Conservation (phyloP, 2,329 filamentous ascomycete genomes). For the Trichophaea hybrida region DNA sequence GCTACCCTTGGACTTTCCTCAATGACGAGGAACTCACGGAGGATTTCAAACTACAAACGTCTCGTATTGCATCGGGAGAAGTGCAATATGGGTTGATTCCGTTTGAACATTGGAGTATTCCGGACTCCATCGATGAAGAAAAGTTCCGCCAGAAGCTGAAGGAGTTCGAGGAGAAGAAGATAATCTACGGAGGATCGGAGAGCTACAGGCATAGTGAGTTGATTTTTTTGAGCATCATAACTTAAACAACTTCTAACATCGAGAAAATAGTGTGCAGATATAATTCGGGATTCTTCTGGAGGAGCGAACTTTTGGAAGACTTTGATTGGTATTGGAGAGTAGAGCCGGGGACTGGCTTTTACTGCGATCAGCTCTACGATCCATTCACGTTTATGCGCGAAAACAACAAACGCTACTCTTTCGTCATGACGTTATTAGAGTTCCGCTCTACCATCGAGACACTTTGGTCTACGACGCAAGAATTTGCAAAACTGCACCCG, state of each 20-base stretch:
- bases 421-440: constrained; percentile 25
- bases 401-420: constrained; percentile 26
- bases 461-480: constrained; percentile 24
- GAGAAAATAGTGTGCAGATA: constrained; percentile 18
- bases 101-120: constrained; percentile 24
- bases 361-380: constrained; percentile 27
- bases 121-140: constrained; percentile 20
- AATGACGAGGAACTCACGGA: constrained; percentile 27
- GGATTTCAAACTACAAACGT: constrained; percentile 25
- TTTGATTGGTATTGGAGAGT: constrained; percentile 28
- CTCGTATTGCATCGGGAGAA: constrained; percentile 24
- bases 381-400: constrained; percentile 25
- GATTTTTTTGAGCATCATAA: not conserved
- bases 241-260: not conserved
- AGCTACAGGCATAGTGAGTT: constrained; percentile 24
- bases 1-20: constrained; percentile 27
- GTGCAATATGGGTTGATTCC: constrained; percentile 25
- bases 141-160: constrained; percentile 23
- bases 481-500: constrained; percentile 24
- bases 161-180: constrained; percentile 22
- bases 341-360: constrained; percentile 26
- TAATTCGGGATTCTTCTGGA: constrained; percentile 27
- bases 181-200: constrained; percentile 25
- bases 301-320: constrained; percentile 22
- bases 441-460: constrained; percentile 26